Evolutionary conservation across 768 basidiomycete species (phyloP).

Genomic region (Boletus coccyginus): DNA sequence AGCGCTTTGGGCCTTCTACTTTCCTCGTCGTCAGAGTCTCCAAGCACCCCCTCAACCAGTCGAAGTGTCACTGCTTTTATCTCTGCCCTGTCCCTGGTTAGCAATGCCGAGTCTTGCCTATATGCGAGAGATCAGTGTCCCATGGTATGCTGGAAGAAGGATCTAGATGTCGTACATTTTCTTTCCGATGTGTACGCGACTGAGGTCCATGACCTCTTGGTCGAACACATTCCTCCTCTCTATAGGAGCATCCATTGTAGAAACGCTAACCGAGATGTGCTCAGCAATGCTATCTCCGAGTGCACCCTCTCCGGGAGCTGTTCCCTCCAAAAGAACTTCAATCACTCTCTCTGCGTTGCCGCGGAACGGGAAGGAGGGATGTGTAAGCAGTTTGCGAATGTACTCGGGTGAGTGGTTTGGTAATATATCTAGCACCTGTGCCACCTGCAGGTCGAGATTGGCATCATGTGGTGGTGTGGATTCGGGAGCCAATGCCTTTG

Average conservation of each 20-base stretch:
- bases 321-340: constrained; percentile 73
- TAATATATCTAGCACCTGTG: constrained; percentile 75
- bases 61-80: constrained; percentile 86
- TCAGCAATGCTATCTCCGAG: constrained; percentile 16
- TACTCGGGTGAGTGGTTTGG: constrained; percentile 59
- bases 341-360: constrained; percentile 62
- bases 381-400: constrained; percentile 53
- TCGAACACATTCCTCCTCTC: constrained; percentile 76
- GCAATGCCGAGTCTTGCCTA: constrained; percentile 44
- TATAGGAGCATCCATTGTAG: constrained; percentile 20
- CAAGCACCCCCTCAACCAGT: constrained; percentile 63
- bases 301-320: constrained; percentile 44
- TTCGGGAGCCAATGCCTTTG: constrained; percentile 28
- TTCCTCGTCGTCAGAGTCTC: constrained; percentile 66
- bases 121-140: constrained; percentile 2
- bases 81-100: constrained; percentile 55
- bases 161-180: constrained; percentile 44
- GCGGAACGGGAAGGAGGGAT: constrained; percentile 45
- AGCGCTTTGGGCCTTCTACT: constrained; percentile 23
- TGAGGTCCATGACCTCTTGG: constrained; percentile 63
- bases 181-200: constrained; percentile 61
- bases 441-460: constrained; percentile 55
- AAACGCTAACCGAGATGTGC: neutral
- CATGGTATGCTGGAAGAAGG: neutral
- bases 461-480: constrained; percentile 28